Evolutionary conservation across 371 early-diverging fungal genomes (phyloP).

Genomic region (Actinomucor elegans): DNA sequence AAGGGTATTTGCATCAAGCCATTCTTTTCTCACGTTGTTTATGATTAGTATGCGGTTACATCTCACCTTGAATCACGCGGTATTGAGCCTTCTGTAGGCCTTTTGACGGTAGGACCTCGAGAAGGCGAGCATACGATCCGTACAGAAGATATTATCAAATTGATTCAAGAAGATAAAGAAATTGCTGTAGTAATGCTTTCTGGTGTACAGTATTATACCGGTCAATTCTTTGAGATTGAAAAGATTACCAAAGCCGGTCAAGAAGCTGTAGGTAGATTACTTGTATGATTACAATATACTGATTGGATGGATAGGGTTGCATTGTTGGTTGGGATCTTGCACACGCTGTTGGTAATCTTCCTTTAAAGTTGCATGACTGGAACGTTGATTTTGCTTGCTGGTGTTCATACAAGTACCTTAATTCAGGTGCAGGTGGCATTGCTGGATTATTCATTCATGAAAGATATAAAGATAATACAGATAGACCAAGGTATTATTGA

Average conservation of each 20-base stretch:
- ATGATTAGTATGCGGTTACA: constrained; percentile 76
- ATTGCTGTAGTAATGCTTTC: constrained; percentile 89
- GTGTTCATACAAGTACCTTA: constrained; percentile 98
- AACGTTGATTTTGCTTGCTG: constrained; percentile 97
- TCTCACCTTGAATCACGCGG: constrained; percentile 88
- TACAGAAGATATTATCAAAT: constrained; percentile 79
- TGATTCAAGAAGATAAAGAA: constrained; percentile 70
- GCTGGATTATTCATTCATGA: constrained; percentile 88
- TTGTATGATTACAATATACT: neutral
- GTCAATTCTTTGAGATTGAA: constrained; percentile 90
- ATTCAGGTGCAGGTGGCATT: constrained; percentile 94
- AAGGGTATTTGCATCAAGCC: constrained; percentile 42
- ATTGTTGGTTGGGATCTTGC: constrained; percentile 95
- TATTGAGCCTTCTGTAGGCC: constrained; percentile 63
- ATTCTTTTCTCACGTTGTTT: constrained; percentile 34
- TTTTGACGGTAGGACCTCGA: constrained; percentile 78
- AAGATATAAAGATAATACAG: constrained; percentile 58
- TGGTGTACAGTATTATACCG: constrained; percentile 97
- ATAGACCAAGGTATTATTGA: constrained; percentile 57
- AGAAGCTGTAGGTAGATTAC: constrained; percentile 53
- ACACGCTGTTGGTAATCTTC: constrained; percentile 95
- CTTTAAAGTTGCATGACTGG: constrained; percentile 91
- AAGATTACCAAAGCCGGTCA: constrained; percentile 85
- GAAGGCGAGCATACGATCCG: constrained; percentile 70
- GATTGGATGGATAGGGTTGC: constrained; percentile 64